Evolutionary conservation across 495 filamentous ascomycete species (phyloP), one percentile per base, ranked within the genome.

Genomic region (Talaromyces ruber): DNA sequence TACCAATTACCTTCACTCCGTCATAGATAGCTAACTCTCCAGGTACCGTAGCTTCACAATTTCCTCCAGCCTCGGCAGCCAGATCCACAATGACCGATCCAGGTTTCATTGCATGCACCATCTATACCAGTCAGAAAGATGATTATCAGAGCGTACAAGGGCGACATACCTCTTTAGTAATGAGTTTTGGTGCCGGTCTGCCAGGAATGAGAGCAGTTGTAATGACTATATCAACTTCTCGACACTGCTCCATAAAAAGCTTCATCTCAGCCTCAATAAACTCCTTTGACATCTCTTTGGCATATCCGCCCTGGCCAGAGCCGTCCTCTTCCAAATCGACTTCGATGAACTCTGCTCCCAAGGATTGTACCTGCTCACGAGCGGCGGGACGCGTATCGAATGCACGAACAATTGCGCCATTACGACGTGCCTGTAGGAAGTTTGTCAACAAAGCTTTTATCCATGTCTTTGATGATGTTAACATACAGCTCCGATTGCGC

Each of bases 191-290:
- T 0, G 90, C 88, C 34, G 84, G 86, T 64, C 77, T 83, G 59
- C 90, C 90, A 0, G 90, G 90, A 67, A 93, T 93, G 57, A 92
- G 72, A 24, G 90, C 90, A 1, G 89, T 93, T 3, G 90, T 92
- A 72, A 93, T 87, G 52, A 93, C 85, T 59, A 93, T 93, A 68
- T 93, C 90, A n/a, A 92, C 89, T 47, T 93, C 89, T 16, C 81
- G 81, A 60, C 86, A 87, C 68, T 92, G 90, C 66, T 92, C 86
- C 67, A 87, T 84, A 67, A 93, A 93, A 26, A 93, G 79, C 70
- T 88, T 91, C 89, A 91, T 92, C 68, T 93, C 90, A 7, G 89
- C 89, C 62, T 89, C 89, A 68, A 91, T 90, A 70, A 93, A 93
- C 69, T 92, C 89, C 64, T 90, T 88, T 58, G 88, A 91, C 90